Percentiles rank a stretch among this genome's conserved stretches.
Evolutionary conservation across 495 filamentous ascomycete species (phyloP).

Genomic region (Beverwykella pulmonaria): DNA sequence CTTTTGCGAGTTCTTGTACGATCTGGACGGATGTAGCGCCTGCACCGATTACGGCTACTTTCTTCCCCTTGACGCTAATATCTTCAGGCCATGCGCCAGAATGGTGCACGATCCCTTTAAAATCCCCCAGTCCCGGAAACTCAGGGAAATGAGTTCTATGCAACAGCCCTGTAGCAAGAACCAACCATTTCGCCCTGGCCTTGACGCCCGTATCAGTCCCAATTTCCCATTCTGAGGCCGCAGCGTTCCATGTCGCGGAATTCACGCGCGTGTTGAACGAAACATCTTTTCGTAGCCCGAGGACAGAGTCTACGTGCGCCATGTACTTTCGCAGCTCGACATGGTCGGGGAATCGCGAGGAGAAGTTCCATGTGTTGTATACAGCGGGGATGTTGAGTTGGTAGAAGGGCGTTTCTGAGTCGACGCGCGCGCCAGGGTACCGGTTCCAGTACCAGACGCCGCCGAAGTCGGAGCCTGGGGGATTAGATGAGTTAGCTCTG

Average conservation of each 20-base stretch:
- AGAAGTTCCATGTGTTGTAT: conserved; percentile 38
- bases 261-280: conserved; percentile 37
- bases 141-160: conserved; percentile 13
- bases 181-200: conserved; percentile 23
- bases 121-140: conserved; percentile 18
- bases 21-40: conserved; percentile 34
- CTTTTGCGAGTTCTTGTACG: conserved; percentile 27
- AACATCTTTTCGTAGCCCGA: conserved; percentile 35
- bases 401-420: conserved; percentile 39
- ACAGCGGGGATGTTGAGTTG: conserved; percentile 36
- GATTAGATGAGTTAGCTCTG: too few relatives aligned
- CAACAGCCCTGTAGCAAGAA: conserved; percentile 22
- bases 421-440: conserved; percentile 54
- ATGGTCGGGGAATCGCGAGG: conserved; percentile 32
- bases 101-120: conserved; percentile 27
- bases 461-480: conserved; percentile 51
- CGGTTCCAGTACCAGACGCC: conserved; percentile 60
- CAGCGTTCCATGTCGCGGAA: conserved; percentile 35
- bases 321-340: conserved; percentile 42
- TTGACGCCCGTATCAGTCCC: conserved; percentile 27
- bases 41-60: conserved; percentile 34
- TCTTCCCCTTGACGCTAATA: conserved; percentile 29
- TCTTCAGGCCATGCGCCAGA: conserved; percentile 24
- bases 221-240: conserved; percentile 32
- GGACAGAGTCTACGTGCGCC: conserved; percentile 39